Evolutionary conservation across 169 alveolate species (phyloP).

Genomic region (Cryptosporidium tyzzeri): DNA sequence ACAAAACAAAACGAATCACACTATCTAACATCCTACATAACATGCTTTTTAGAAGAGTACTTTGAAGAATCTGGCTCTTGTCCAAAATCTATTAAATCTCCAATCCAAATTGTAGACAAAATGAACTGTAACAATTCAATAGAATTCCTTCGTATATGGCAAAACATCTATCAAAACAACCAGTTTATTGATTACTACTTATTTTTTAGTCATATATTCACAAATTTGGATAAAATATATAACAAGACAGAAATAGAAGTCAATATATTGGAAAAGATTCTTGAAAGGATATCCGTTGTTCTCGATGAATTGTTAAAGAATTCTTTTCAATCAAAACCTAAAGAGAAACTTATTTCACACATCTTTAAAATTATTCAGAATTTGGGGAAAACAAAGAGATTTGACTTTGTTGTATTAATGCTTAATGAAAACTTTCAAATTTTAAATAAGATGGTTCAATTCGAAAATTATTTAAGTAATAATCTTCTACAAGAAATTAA

Average conservation of each 20-base stretch:
- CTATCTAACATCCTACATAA: neutral
- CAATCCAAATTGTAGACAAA: slow-evolving; percentile 2
- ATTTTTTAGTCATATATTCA: slow-evolving; percentile 9
- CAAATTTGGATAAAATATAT: neutral
- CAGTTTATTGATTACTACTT: slow-evolving; percentile 39
- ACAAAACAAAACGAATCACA: neutral
- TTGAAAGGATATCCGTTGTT: slow-evolving; percentile 36
- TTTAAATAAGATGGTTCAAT: neutral
- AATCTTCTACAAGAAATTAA: neutral
- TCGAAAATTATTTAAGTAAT: neutral
- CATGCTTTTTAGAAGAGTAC: neutral
- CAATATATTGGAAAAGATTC: slow-evolving; percentile 16
- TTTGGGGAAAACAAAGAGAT: neutral
- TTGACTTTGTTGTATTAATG: slow-evolving; percentile 32
- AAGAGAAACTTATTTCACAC: slow-evolving; percentile 8
- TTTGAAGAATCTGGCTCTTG: neutral
- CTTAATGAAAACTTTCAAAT: slow-evolving; percentile 6
- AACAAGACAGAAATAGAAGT: slow-evolving; percentile 25
- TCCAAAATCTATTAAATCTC: neutral
- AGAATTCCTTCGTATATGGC: slow-evolving; percentile 58
- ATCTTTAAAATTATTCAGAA: neutral
- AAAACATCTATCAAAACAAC: slow-evolving; percentile 14
- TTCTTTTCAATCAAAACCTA: neutral
- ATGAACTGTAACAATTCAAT: neutral
- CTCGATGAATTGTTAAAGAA: neutral